Evolutionary conservation across 768 basidiomycete genomes (phyloP).

Genomic region (Rubroboletus satanas): DNA sequence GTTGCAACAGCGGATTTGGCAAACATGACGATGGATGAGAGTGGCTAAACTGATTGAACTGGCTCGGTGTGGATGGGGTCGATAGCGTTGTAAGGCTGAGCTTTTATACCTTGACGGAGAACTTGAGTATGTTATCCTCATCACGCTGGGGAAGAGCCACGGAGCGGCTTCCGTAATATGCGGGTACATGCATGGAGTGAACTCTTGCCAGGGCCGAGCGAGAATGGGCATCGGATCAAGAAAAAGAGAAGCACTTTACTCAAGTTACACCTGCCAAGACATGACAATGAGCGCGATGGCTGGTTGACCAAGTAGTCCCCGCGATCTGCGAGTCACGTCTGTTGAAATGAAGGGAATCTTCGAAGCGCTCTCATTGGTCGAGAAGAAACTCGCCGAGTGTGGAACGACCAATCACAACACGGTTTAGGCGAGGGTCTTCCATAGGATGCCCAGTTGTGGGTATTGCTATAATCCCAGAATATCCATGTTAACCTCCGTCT

Average conservation of each 20-base stretch:
- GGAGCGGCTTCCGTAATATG: background rate
- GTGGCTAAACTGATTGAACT: background rate
- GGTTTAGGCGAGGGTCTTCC: background rate
- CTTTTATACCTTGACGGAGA: background rate
- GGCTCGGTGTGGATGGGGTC: background rate
- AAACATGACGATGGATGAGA: conserved; percentile 1
- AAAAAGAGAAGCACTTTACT: too few relatives aligned
- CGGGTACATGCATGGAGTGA: background rate
- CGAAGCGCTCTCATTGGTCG: background rate
- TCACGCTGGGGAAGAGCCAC: background rate
- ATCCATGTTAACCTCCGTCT: background rate
- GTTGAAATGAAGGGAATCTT: background rate
- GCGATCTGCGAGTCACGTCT: too few relatives aligned
- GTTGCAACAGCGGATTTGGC: background rate
- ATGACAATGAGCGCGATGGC: background rate
- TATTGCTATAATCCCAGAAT: background rate
- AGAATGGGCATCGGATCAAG: too few relatives aligned
- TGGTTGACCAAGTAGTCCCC: background rate
- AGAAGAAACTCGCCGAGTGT: background rate
- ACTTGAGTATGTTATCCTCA: background rate
- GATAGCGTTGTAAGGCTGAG: background rate
- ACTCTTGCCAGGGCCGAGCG: too few relatives aligned
- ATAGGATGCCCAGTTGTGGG: background rate
- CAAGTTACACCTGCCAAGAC: background rate
- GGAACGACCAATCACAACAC: background rate